Evolutionary conservation across 768 basidiomycete genomes (phyloP).

Genomic region (Coprinopsis strossmayeri): DNA sequence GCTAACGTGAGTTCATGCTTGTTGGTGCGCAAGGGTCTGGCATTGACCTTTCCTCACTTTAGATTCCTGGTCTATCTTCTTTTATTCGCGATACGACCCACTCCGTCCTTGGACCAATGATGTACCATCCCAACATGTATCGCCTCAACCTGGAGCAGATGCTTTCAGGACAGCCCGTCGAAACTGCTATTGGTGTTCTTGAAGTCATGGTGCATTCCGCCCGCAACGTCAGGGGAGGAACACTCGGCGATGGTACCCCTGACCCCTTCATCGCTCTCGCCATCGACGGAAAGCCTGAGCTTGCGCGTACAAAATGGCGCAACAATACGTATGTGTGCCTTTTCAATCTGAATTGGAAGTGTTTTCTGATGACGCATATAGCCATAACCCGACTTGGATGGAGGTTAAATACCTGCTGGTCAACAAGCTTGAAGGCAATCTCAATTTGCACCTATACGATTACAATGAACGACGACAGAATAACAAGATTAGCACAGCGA

Average conservation of each 20-base stretch:
- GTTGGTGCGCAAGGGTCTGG: background rate
- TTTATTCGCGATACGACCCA: conserved; percentile 95
- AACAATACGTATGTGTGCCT: conserved; percentile 74
- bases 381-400: conserved; percentile 87
- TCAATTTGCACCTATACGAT: conserved; percentile 72
- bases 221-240: conserved; percentile 73
- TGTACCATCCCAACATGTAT: conserved; percentile 96
- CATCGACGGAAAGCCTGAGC: conserved; percentile 71
- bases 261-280: conserved; percentile 85
- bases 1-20: conserved; percentile 48
- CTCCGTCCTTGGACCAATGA: conserved; percentile 84
- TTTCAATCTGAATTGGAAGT: no score
- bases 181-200: conserved; percentile 93
- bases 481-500: conserved; percentile 64
- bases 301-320: conserved; percentile 81
- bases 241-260: conserved; percentile 88
- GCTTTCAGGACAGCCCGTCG: conserved; percentile 85
- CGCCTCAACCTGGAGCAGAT: conserved; percentile 93
- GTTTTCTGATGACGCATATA: no score
- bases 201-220: conserved; percentile 78
- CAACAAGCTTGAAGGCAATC: conserved; percentile 71
- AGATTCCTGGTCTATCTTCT: conserved; percentile 83
- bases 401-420: conserved; percentile 90
- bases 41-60: conserved; percentile 15
- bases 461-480: conserved; percentile 88